Conservation (phyloP, 2,329 filamentous ascomycete genomes). For the Ilyonectria sp. region DNA sequence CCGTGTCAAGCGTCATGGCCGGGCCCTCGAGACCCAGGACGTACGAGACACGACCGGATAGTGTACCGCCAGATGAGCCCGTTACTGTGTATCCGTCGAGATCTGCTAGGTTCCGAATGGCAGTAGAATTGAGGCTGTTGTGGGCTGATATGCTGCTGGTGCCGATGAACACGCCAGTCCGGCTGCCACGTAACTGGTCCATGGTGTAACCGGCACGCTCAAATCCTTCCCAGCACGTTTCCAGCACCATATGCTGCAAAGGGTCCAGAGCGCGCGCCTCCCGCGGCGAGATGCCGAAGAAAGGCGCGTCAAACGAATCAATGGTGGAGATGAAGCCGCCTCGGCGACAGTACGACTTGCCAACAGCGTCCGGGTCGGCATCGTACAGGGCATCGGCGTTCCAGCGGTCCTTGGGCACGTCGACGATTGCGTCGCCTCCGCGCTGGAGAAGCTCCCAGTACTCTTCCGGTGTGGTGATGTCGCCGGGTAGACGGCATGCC, state of each 20-base stretch:
- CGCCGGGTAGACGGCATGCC: not conserved
- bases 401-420: slow-evolving; percentile 18
- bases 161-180: not conserved
- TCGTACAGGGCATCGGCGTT: slow-evolving; percentile 6
- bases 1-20: slow-evolving; percentile 65
- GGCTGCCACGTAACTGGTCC: not conserved
- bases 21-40: slow-evolving; percentile 44
- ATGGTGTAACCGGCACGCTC: slow-evolving; percentile 64
- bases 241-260: slow-evolving; percentile 62
- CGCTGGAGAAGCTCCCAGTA: not conserved
- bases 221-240: slow-evolving; percentile 65
- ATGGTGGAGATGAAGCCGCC: not conserved
- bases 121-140: not conserved
- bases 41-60: not conserved
- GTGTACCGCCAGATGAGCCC: not conserved
- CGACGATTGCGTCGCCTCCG: not conserved
- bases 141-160: not conserved
- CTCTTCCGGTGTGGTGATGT: not conserved
- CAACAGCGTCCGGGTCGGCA: not conserved
- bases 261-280: slow-evolving; percentile 64
- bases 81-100: not conserved
- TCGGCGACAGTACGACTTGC: slow-evolving; percentile 20
- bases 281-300: slow-evolving; percentile 63
- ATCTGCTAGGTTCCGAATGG: not conserved
- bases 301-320: slow-evolving; percentile 59